These are phyloP conservation scores for Quercus phellos DNA, from an alignment of 331 rosid species.

Conservation along the genomic window DNA sequence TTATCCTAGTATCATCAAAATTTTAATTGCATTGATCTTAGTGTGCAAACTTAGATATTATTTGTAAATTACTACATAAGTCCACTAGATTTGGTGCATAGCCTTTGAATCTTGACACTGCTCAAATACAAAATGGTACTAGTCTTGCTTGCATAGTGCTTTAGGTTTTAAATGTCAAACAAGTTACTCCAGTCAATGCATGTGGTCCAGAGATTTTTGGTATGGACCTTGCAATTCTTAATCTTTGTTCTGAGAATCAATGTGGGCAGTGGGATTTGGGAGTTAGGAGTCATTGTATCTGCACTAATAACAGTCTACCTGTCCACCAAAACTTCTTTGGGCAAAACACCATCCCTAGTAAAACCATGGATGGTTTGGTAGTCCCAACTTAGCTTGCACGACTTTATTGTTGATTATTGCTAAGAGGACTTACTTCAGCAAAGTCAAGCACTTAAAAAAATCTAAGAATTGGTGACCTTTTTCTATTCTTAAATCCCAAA, in stretches of 20 bases:
- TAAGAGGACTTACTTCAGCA: background rate
- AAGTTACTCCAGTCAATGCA: background rate
- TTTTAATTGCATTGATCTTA: no score
- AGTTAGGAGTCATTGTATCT: no score
- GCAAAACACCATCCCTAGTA: background rate
- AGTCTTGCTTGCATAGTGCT: background rate
- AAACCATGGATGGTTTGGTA: conserved; percentile 5
- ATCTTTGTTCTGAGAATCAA: background rate
- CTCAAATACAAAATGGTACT: no score
- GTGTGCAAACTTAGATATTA: no score
- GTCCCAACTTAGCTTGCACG: background rate
- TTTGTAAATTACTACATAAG: no score
- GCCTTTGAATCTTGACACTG: no score
- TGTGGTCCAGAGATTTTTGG: background rate
- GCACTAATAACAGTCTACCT: background rate
- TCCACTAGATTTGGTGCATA: no score
- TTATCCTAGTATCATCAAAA: no score
- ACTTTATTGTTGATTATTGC: background rate
- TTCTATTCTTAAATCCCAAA: background rate
- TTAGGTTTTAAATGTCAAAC: background rate
- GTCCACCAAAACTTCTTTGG: background rate
- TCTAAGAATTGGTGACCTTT: background rate
- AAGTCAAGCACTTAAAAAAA: background rate
- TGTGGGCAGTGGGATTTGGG: background rate
- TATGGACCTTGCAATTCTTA: background rate